Evolutionary conservation across 352 stramenopile genomes (phyloP).

Genomic region (Globisporangium radiosum): DNA sequence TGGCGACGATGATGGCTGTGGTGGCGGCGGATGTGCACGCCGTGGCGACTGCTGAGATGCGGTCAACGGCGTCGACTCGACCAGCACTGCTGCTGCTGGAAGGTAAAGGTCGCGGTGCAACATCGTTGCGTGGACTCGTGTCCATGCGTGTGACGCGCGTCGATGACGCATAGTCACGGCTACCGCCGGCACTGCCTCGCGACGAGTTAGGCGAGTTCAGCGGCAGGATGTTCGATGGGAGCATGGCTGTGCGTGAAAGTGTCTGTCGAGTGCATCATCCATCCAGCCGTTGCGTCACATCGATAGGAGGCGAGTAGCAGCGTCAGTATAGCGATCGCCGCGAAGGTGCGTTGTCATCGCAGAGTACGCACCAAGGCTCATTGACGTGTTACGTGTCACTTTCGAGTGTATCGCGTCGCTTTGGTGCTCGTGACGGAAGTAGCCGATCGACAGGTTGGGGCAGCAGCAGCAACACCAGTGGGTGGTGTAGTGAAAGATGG

Average conservation of each 20-base stretch:
- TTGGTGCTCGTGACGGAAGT: too few relatives aligned
- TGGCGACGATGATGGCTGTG: constrained; percentile 13
- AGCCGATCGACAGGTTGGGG: too few relatives aligned
- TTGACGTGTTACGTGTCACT: too few relatives aligned
- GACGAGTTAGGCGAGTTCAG: constrained; percentile 3
- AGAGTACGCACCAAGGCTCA: too few relatives aligned
- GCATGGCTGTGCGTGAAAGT: background rate
- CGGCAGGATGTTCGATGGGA: constrained; percentile 5
- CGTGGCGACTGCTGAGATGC: background rate
- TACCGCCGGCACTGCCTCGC: background rate
- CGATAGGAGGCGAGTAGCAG: too few relatives aligned
- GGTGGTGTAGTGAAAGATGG: too few relatives aligned
- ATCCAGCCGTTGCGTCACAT: background rate
- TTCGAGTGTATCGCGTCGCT: too few relatives aligned
- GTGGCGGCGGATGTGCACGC: constrained; percentile 3
- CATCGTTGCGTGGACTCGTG: constrained; percentile 26
- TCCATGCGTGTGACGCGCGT: constrained; percentile 2
- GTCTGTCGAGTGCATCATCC: background rate
- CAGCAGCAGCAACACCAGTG: too few relatives aligned
- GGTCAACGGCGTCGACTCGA: background rate
- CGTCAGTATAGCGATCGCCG: too few relatives aligned
- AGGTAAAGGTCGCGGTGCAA: constrained; percentile 10
- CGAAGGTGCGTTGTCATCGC: too few relatives aligned
- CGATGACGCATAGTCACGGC: constrained; percentile 6
- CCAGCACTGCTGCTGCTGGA: background rate